Percentiles rank a stretch among this genome's conserved stretches.
Conservation (phyloP, 2,329 filamentous ascomycete species). For the Cladorrhinum sp. region DNA sequence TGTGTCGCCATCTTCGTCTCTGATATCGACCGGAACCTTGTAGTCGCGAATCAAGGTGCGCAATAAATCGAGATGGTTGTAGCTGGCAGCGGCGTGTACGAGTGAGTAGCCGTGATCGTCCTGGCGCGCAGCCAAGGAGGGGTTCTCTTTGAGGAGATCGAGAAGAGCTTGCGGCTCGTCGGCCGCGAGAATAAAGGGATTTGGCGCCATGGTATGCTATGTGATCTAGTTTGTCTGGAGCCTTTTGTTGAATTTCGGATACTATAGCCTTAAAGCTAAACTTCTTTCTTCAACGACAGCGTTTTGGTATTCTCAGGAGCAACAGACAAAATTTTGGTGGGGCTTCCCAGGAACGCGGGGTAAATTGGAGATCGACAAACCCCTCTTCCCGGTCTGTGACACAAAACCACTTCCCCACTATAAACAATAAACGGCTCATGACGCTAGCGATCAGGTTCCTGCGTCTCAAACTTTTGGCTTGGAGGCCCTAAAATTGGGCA, state of each 20-base stretch:
- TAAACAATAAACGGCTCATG: not conserved
- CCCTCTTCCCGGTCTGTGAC: not conserved
- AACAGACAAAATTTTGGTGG: constrained; percentile 16
- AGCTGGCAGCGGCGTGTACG: constrained; percentile 88
- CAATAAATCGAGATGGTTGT: constrained; percentile 80
- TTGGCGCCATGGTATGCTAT: constrained; percentile 45
- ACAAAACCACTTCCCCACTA: not conserved
- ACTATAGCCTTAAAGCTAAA: too few relatives aligned
- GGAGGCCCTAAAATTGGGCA: not conserved
- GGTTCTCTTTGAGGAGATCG: constrained; percentile 68
- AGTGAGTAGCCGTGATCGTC: constrained; percentile 94
- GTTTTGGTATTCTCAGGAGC: too few relatives aligned
- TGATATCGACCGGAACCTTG: constrained; percentile 73
- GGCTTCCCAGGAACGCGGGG: constrained; percentile 15
- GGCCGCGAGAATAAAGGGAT: constrained; percentile 73
- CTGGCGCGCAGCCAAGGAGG: constrained; percentile 72
- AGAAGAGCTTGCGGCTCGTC: constrained; percentile 75
- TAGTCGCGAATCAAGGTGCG: constrained; percentile 73
- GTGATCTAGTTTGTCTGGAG: not conserved
- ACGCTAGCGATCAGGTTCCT: not conserved
- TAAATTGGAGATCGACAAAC: not conserved
- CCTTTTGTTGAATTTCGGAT: not conserved
- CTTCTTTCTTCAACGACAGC: too few relatives aligned
- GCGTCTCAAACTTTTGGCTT: too few relatives aligned
- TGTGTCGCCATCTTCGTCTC: constrained; percentile 89